Base-by-base conservation (phyloP, 2,329 filamentous ascomycete species). In the Zasmidium citrigriseum region DNA sequence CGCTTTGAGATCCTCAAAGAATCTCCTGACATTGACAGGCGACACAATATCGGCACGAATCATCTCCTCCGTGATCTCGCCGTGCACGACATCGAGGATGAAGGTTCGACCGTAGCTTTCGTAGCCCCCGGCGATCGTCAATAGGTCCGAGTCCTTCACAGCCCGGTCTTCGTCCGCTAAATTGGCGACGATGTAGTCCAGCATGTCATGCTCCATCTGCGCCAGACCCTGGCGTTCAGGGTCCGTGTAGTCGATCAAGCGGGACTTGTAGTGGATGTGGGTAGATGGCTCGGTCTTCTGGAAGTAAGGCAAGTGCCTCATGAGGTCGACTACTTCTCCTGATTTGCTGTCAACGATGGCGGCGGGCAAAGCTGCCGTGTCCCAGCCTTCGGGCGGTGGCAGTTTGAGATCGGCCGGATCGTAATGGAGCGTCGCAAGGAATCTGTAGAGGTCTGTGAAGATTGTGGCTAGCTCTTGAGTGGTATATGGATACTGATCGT, bases 181-280 rank as follows among this genome's bases (percentile, higher is more conserved):
- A 2, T 55, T 25, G 18, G 12, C 46, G 44, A 46, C 18, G 5
- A 41, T 22, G 18, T 38, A 5, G 21, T 29, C 23, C 18, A 47
- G 25, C 1, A 20, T 29, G 16, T 48, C 45, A 18, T 55, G 18
- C 5, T 50, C 10, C 21, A 20, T 14, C 21, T 22, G 12, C 18
- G 47, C 23, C 14, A 16, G 11, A 11, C 18, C 46, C 18, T 51
- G 29, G 46, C 25, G 46, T n/a, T 52, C 34, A 23, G 16, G n/a
- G n/a, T 45, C 21, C 1, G 48, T 10, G 21, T 29, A 56, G 22
- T 27, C 54, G 24, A 56, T 21, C 12, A 51, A 46, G 7, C n/a
- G 41, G 4, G 46, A 56, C 34, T 56, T 51, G 29, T 52, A 56
- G 38, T 56, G 46, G 3, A 52, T 9, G 5, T 56, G 54, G 11